A percentile compares a stretch with the other conserved stretches of the same genome.
These are phyloP conservation scores for Fraxinus floribunda DNA, from an alignment of 305 asterid species.

Conservation along the genomic window DNA sequence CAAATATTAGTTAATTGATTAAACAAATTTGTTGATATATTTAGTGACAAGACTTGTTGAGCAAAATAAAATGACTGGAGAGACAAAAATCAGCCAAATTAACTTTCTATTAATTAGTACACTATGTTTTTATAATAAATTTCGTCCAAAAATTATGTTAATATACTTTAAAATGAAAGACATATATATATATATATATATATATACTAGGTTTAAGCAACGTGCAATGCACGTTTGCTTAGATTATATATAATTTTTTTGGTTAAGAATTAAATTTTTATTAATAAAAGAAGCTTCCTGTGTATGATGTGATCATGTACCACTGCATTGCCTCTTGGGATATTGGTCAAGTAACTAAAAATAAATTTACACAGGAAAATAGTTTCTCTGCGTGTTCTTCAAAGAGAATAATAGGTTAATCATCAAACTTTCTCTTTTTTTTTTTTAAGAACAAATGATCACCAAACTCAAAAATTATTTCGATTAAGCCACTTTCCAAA, in stretches of 20 bases:
- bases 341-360: not conserved
- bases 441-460: not conserved
- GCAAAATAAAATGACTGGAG: not conserved
- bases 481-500: not conserved
- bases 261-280: no score
- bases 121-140: not conserved
- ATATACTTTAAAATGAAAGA: no score
- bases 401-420: not conserved
- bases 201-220: no score
- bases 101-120: no score
- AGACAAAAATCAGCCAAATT: not conserved
- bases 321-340: conserved; percentile 7
- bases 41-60: not conserved
- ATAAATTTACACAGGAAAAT: not conserved
- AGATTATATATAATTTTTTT: no score
- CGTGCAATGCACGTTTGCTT: no score
- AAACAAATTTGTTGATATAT: not conserved
- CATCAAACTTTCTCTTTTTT: not conserved
- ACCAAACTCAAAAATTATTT: not conserved
- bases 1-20: not conserved
- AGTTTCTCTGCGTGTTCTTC: not conserved
- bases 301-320: conserved; percentile 16
- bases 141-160: not conserved
- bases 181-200: no score
- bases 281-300: no score